Base-by-base conservation (phyloP, 805 yeast species). In the Candida alai region DNA sequence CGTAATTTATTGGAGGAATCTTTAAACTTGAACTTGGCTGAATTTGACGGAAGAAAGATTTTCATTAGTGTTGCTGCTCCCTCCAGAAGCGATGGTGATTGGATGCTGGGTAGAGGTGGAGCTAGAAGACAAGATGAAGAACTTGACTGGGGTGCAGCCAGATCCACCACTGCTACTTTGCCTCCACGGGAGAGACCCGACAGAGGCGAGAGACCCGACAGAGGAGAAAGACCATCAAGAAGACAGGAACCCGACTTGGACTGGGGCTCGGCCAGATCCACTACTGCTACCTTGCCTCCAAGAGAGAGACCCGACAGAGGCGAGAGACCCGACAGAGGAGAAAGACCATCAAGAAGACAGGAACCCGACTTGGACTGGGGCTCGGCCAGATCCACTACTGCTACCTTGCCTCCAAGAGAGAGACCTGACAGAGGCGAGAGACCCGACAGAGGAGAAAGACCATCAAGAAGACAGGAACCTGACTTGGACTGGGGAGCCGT, bases 1-100 rank as follows among this genome's bases (percentile, higher is more conserved):
- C 62, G 73, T 49, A 67, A 57, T 9, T 49, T 59, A 7, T 66
- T 76, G 47, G 76, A 73, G 52, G 76, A 70, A 44, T 75, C 78
- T 1, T 63, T 76, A 42, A 51, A 58, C 34, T 65, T 74, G 42
- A 62, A 68, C 40, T 58, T 60, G 43, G 43, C 67, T 32, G 66
- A 65, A 24, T 58, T 73, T 44, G 62, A 64, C 37, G 77, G 74
- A 23, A 65, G 78, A 57, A 65, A 63, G 51, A 64, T 72, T 40
- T 75, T 60, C 41, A 74, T 76, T 36, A 70, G 68, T 42, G 81
- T 76, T 30, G 80, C 81, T 28, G 78, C 80, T 24, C 80, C 80
- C 11, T 70, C 64, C 40, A 73, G 62, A 42, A 61, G 62, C 37
- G 71, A 67, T 34, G 55, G 62, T 44, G 77, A 74, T 55, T 65